A percentile compares a stretch with the other conserved stretches of the same genome.
These are phyloP conservation scores for Boletus rex-veris DNA, from an alignment of 768 basidiomycete genomes.

Conservation along the genomic window DNA sequence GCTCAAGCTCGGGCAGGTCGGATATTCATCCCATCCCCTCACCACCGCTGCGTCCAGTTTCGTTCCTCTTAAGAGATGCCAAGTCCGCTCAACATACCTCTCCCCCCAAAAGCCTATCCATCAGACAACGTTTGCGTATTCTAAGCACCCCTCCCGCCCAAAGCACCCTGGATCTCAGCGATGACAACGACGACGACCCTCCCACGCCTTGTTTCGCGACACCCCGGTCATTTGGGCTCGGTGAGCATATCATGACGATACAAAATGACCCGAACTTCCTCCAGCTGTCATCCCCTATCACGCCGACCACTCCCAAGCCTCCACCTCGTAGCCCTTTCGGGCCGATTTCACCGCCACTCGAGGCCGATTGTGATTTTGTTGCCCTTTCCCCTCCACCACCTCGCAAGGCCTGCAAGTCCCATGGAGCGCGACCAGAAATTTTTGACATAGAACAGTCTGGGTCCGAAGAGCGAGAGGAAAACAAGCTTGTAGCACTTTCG, in stretches of 20 bases:
- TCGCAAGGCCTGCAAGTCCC: slow-evolving; percentile 53
- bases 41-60: slow-evolving; percentile 40
- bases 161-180: slow-evolving; percentile 26
- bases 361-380: slow-evolving; percentile 37
- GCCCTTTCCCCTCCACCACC: slow-evolving; percentile 68
- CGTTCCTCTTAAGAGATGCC: slow-evolving; percentile 36
- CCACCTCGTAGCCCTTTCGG: slow-evolving; percentile 22
- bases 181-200: slow-evolving; percentile 28
- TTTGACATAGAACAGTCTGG: slow-evolving; percentile 8
- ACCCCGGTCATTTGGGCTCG: slow-evolving; percentile 36
- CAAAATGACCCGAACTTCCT: slow-evolving; percentile 62
- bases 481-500: slow-evolving; percentile 36
- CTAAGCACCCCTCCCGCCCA: slow-evolving; percentile 52
- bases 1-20: slow-evolving; percentile 32
- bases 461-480: slow-evolving; percentile 10
- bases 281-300: slow-evolving; percentile 47
- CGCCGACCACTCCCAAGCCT: slow-evolving; percentile 25
- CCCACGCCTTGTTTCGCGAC: slow-evolving; percentile 17
- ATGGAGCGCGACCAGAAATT: slow-evolving; percentile 24
- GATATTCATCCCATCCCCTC: slow-evolving; percentile 43
- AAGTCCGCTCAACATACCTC: slow-evolving; percentile 21
- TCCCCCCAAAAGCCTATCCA: slow-evolving; percentile 34
- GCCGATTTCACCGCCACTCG: slow-evolving; percentile 26
- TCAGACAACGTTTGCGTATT: slow-evolving; percentile 65
- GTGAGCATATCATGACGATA: slow-evolving; percentile 54